Conservation (phyloP, 345 rosid species). For the Eutrema heterophyllum region DNA sequence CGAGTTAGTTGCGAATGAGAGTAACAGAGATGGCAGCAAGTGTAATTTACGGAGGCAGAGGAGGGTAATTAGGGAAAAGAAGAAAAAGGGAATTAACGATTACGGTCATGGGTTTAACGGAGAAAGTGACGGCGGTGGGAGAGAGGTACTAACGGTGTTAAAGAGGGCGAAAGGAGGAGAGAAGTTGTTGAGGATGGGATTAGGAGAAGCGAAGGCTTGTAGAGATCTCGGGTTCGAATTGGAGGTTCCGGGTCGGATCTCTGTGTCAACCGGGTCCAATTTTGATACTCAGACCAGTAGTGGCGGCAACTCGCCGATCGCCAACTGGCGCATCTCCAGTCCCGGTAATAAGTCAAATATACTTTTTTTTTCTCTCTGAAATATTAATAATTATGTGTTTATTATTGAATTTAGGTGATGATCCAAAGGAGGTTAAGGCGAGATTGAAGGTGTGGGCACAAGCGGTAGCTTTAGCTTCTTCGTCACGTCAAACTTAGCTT, state of each 20-base stretch:
- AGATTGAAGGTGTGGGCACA: constrained; percentile 97
- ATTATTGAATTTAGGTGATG: constrained; percentile 57
- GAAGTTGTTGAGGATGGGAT: constrained; percentile 68
- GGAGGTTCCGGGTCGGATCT: constrained; percentile 58
- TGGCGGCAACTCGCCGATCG: constrained; percentile 80
- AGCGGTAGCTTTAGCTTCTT: constrained; percentile 80
- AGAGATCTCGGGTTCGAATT: constrained; percentile 87
- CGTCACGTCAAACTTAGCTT: constrained; percentile 38
- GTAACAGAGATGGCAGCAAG: constrained; percentile 30
- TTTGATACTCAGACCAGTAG: constrained; percentile 61
- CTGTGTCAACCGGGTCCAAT: constrained; percentile 39
- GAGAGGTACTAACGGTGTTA: constrained; percentile 59
- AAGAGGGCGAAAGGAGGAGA: constrained; percentile 83
- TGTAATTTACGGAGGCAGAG: constrained; percentile 17
- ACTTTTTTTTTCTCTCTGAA: neutral
- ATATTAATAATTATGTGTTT: neutral
- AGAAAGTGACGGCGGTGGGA: constrained; percentile 30
- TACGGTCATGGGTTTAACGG: constrained; percentile 3
- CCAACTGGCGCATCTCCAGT: constrained; percentile 88
- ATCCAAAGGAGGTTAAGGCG: constrained; percentile 94
- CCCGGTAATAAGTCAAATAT: constrained; percentile 52
- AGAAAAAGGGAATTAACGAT: neutral
- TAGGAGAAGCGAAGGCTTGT: constrained; percentile 85
- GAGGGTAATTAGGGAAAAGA: constrained; percentile 20
- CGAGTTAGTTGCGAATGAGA: constrained; percentile 41